Evolutionary conservation across 352 stramenopile genomes (phyloP).

Genomic region (Phytophthora colocasiae): DNA sequence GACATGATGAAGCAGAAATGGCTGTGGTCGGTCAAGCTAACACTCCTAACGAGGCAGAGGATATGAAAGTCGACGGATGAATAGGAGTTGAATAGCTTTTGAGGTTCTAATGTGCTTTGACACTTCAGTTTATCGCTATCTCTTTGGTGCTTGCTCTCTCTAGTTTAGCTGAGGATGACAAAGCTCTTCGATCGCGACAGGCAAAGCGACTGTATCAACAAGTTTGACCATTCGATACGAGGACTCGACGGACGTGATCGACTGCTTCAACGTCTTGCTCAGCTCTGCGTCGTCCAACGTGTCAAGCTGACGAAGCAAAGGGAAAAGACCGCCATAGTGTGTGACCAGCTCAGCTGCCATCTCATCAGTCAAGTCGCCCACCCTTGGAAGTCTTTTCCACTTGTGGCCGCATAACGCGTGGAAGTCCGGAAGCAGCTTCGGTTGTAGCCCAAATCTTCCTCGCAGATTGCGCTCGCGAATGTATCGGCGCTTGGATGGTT

Average conservation of each 20-base stretch:
- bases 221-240: conserved; percentile 83
- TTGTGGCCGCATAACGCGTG: conserved; percentile 69
- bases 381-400: conserved; percentile 74
- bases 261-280: conserved; percentile 70
- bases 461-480: conserved; percentile 67
- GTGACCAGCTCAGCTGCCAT: conserved; percentile 69
- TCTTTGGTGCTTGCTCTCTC: conserved; percentile 4
- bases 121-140: conserved; percentile 16
- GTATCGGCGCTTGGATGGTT: conserved; percentile 75
- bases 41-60: conserved; percentile 39
- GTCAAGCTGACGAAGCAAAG: conserved; percentile 72
- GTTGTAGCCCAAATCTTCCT: conserved; percentile 61
- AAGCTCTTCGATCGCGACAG: conserved; percentile 58
- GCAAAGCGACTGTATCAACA: conserved; percentile 54
- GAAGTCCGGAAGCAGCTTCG: conserved; percentile 65
- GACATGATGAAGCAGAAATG: conserved; percentile 28
- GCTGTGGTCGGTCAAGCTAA: conserved; percentile 24
- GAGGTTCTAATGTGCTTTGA: conserved; percentile 36
- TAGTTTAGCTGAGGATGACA: conserved; percentile 44
- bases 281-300: conserved; percentile 56
- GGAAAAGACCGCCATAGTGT: conserved; percentile 61
- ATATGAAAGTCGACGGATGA: conserved; percentile 40
- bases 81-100: conserved; percentile 34
- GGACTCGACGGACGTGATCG: conserved; percentile 79
- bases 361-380: conserved; percentile 64